Evolutionary conservation across 441 rosid species (phyloP).

Genomic region (Pelargonium citronellum): DNA sequence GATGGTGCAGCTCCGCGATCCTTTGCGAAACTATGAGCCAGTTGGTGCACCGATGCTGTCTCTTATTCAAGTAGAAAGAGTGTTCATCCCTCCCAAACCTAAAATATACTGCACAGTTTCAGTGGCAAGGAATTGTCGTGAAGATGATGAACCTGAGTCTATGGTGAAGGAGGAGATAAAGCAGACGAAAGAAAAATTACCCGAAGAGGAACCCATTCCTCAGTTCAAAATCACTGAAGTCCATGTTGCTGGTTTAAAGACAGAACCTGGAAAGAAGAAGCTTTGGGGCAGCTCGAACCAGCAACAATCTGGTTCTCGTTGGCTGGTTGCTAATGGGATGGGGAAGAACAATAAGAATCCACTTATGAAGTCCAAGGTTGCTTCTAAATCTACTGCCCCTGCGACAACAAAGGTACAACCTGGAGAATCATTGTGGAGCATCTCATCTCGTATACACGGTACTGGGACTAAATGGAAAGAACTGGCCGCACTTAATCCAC

Average conservation of each 20-base stretch:
- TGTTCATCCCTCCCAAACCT: constrained; percentile 81
- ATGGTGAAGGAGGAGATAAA: constrained; percentile 25
- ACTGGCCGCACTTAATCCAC: constrained; percentile 36
- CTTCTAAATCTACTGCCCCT: constrained; percentile 32
- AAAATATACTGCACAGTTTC: constrained; percentile 61
- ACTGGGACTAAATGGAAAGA: constrained; percentile 62
- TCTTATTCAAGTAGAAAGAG: constrained; percentile 89
- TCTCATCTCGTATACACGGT: constrained; percentile 53
- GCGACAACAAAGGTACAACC: constrained; percentile 41
- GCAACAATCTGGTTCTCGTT: constrained; percentile 85
- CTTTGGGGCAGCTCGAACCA: constrained; percentile 61
- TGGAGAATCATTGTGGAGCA: constrained; percentile 79
- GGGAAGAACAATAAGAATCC: constrained; percentile 69
- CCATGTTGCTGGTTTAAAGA: constrained; percentile 73
- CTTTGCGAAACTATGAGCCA: constrained; percentile 70
- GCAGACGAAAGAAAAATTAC: constrained; percentile 34
- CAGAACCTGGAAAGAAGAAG: constrained; percentile 59
- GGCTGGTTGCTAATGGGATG: constrained; percentile 94
- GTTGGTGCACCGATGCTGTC: constrained; percentile 97
- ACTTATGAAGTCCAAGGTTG: constrained; percentile 45
- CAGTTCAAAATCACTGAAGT: constrained; percentile 73
- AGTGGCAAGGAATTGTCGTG: constrained; percentile 39
- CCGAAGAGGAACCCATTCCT: constrained; percentile 52
- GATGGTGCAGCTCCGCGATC: constrained; percentile 87
- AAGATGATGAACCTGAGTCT: constrained; percentile 36